Conservation (phyloP, 164 flowering plant species). For the Paratinospora sagittata region DNA sequence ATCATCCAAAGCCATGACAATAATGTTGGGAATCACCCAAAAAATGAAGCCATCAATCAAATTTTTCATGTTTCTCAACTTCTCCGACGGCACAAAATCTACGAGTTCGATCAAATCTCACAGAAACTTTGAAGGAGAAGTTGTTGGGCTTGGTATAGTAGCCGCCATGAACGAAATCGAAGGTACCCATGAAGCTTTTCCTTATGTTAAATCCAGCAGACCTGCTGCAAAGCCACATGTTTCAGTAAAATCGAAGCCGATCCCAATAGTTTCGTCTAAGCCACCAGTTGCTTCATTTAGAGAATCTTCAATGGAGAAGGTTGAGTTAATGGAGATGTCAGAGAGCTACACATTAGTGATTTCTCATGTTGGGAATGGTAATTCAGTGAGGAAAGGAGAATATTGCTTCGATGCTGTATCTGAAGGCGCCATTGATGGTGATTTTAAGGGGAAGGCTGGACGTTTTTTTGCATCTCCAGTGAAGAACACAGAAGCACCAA, state of each 20-base stretch:
- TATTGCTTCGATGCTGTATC: slow-evolving; percentile 26
- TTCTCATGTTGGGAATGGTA: slow-evolving; percentile 35
- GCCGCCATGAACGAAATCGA: slow-evolving; percentile 36
- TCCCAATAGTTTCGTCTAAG: slow-evolving; percentile 25
- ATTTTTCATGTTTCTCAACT: slow-evolving; percentile 27
- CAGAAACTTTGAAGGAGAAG: slow-evolving; percentile 26
- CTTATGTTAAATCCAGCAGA: slow-evolving; percentile 2
- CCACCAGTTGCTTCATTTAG: slow-evolving; percentile 13
- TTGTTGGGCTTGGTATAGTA: slow-evolving; percentile 45
- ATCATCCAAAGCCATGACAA: background rate
- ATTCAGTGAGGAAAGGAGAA: slow-evolving; percentile 31
- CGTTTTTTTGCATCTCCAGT: slow-evolving; percentile 22
- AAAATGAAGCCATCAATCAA: slow-evolving; percentile 22
- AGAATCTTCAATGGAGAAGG: slow-evolving; percentile 19
- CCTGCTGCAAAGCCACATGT: slow-evolving; percentile 6
- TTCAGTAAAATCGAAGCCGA: slow-evolving; percentile 33
- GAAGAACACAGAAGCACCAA: background rate
- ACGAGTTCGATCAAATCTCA: slow-evolving; percentile 24
- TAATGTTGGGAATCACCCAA: slow-evolving; percentile 12
- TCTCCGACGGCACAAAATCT: slow-evolving; percentile 18
- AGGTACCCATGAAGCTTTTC: slow-evolving; percentile 15
- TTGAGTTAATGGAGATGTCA: slow-evolving; percentile 33
- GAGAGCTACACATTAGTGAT: slow-evolving; percentile 67
- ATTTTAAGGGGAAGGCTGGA: slow-evolving; percentile 15
- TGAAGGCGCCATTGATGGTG: background rate